Evolutionary conservation across 495 filamentous ascomycete species (phyloP).

Genomic region (Xylaria longipes): DNA sequence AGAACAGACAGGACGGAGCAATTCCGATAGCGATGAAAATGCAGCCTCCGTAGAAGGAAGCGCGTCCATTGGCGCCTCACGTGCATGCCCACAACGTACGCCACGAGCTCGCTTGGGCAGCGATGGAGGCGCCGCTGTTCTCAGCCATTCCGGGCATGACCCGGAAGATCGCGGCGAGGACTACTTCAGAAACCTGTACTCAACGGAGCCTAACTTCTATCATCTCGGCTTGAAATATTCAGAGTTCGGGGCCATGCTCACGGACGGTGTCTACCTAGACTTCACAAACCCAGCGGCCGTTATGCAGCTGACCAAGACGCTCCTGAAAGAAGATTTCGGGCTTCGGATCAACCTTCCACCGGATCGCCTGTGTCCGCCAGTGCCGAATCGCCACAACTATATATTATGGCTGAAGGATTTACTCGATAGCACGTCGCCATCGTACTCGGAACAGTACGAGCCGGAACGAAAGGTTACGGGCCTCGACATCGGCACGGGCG

Average conservation of each 20-base stretch:
- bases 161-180: constrained; percentile 31
- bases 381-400: constrained; percentile 87
- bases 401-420: constrained; percentile 88
- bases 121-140: background rate
- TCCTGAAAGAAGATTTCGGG: constrained; percentile 78
- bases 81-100: background rate
- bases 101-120: background rate
- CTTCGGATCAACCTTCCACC: constrained; percentile 72
- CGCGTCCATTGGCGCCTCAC: background rate
- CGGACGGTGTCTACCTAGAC: constrained; percentile 71
- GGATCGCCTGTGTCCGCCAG: constrained; percentile 89
- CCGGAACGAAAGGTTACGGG: constrained; percentile 64
- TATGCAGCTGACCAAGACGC: constrained; percentile 79
- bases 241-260: constrained; percentile 50
- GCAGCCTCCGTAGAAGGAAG: background rate
- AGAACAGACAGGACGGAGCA: constrained; percentile 16
- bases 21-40: background rate
- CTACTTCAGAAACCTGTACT: constrained; percentile 48
- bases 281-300: constrained; percentile 82
- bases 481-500: constrained; percentile 90
- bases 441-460: constrained; percentile 43
- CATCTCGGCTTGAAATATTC: constrained; percentile 43
- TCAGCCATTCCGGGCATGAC: background rate
- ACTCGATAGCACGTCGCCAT: constrained; percentile 75
- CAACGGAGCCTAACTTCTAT: constrained; percentile 42